Base-by-base conservation (phyloP, 2,329 filamentous ascomycete species). In the Periconia sp. region DNA sequence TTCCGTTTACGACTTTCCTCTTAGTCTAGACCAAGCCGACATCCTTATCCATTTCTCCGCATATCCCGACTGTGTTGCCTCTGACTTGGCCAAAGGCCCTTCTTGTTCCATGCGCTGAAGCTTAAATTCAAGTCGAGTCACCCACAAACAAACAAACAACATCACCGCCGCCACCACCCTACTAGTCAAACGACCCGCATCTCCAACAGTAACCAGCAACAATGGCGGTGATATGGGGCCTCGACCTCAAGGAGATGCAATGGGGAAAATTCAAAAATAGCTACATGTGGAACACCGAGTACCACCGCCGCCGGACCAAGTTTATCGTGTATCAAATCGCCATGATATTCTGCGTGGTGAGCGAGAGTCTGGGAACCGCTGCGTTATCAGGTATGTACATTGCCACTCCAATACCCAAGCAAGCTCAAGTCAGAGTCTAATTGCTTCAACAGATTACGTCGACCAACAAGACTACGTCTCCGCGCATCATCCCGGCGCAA, bases 321-420 rank as follows among this genome's bases (percentile, higher is more conserved):
- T 84, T 85, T 75, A 78, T 83, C 55, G 77, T 85, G 52, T 85
- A 85, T 62, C 83, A 85, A 64, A 72, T 79, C 52, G 82, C 82
- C 56, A 81, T 85, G 80, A 82, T 85, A 47, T 74, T 80, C 55
- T 82, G 80, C 57, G 81, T 84, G 14, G 76, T 81, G 23, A 83
- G 81, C 2, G 82, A 85, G 61, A 82, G 80, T 2, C 70, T 85
- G 5, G 82, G 82, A 3, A 85, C 82, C 1, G 80, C 80, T 2
- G 80, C 78, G 2, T 64, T 85, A 19, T 81, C 79, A 54, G 78
- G 81, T 84, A 73, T 41, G 65, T 59, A 15, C 37, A 19, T 27
- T 27, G 23, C 23, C 17, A 5, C 30, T 20, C 33, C 17, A 5
- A 10, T n/a, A 23, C 10, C 30, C 14, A 49, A 30, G 48, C 19